A percentile compares a stretch with the other conserved stretches of the same genome.
Conservation (phyloP, 306 rosid genomes). For the Gynostemma pentaphyllum region DNA sequence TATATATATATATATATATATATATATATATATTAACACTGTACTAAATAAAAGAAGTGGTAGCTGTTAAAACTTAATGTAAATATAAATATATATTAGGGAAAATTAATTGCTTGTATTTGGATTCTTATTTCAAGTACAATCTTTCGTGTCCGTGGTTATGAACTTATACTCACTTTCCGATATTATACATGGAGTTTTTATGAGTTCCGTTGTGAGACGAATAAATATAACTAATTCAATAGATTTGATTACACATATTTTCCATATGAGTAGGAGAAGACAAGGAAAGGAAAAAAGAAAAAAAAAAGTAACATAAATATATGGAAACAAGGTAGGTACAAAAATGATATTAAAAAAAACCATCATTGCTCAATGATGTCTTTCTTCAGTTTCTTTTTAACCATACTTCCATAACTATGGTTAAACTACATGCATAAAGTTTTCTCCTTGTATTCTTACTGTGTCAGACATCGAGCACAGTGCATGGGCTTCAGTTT, state of each 20-base stretch:
- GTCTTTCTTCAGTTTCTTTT: conserved; percentile 27
- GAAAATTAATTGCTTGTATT: not conserved
- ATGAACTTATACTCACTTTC: no score
- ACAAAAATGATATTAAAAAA: conserved; percentile 25
- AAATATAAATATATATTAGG: no score
- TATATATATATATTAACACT: no score
- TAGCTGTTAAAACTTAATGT: conserved; percentile 21
- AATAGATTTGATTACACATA: no score
- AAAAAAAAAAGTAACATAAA: not conserved
- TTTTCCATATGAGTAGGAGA: not conserved
- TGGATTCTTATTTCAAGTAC: no score
- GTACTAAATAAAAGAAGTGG: conserved; percentile 56
- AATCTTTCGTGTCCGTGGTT: no score
- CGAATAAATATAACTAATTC: no score
- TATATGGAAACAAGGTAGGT: not conserved
- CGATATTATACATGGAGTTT: no score
- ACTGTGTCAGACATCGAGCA: no score
- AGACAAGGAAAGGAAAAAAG: not conserved
- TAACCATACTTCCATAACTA: conserved; percentile 41
- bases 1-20: no score
- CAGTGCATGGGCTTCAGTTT: not conserved
- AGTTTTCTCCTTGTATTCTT: no score
- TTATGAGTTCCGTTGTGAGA: no score
- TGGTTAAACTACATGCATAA: conserved; percentile 51
- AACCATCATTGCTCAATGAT: conserved; percentile 93